Evolutionary conservation across 495 filamentous ascomycete genomes (phyloP).

Genomic region (Paragyromitra xinjiangensis): DNA sequence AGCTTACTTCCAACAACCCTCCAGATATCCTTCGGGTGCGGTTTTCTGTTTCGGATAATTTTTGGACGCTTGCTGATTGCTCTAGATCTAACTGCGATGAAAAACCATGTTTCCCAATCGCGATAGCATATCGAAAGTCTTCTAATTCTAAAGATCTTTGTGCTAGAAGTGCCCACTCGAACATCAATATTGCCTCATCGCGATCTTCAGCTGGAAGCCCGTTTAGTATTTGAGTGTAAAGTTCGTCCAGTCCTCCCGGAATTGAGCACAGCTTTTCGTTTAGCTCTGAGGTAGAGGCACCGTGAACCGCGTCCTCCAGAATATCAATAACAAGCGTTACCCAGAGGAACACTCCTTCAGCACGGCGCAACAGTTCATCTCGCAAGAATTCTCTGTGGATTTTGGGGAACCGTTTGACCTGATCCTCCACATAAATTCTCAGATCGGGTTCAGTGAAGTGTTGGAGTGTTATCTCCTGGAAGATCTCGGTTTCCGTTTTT

Average conservation of each 20-base stretch:
- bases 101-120: not conserved
- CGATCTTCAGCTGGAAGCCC: not conserved
- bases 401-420: not conserved
- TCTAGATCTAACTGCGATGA: not conserved
- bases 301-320: not conserved
- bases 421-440: no score
- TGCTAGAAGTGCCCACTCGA: conserved; percentile 12
- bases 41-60: not conserved
- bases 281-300: not conserved
- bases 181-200: not conserved
- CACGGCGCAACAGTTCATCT: not conserved
- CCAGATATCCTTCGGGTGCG: not conserved
- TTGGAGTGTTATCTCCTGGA: no score
- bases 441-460: not conserved
- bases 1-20: not conserved
- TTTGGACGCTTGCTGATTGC: not conserved
- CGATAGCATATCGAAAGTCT: not conserved
- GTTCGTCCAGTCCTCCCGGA: not conserved
- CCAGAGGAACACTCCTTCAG: conserved; percentile 41
- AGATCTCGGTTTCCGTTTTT: no score
- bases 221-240: not conserved
- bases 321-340: conserved; percentile 15
- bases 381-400: no score
- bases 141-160: not conserved
- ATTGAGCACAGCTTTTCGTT: not conserved